Conservation (phyloP, 1,284 basidiomycete species). For the Cryptococcus deneoformans region DNA sequence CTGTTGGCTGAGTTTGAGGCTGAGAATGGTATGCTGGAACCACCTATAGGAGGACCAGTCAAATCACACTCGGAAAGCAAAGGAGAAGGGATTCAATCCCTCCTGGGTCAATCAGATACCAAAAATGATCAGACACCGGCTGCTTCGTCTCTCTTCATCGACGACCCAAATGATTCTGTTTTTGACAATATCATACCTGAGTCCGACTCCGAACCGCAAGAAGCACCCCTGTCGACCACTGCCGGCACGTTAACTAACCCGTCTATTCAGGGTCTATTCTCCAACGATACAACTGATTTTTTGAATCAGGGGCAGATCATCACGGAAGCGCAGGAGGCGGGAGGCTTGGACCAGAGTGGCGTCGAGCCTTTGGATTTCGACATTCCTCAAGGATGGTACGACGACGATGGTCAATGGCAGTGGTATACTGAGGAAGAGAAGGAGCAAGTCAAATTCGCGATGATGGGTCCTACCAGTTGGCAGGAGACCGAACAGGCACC, state of each 20-base stretch:
- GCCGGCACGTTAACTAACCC: slow-evolving; percentile 1
- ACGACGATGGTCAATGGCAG: slow-evolving; percentile 37
- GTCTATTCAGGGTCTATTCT: slow-evolving; percentile 29
- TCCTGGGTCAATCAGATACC: too few relatives aligned
- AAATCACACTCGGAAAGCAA: too few relatives aligned
- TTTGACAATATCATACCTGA: slow-evolving; percentile 13
- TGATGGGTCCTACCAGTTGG: slow-evolving; percentile 20
- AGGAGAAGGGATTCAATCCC: too few relatives aligned
- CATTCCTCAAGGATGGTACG: slow-evolving; percentile 45
- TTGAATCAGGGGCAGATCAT: slow-evolving; percentile 1
- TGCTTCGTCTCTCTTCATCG: slow-evolving; percentile 13
- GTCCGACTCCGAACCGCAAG: slow-evolving; percentile 13
- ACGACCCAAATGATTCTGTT: slow-evolving; percentile 4
- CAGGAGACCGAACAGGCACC: not conserved
- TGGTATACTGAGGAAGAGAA: slow-evolving; percentile 46
- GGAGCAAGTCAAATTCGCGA: slow-evolving; percentile 32
- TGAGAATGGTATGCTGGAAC: too few relatives aligned
- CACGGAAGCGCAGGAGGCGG: not conserved
- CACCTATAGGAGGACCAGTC: too few relatives aligned
- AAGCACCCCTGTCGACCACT: slow-evolving; percentile 19
- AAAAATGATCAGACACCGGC: not conserved
- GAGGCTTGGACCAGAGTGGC: not conserved
- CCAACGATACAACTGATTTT: slow-evolving; percentile 27
- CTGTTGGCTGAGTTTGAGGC: too few relatives aligned
- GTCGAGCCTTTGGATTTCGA: slow-evolving; percentile 27